Base-by-base conservation (phyloP, 768 basidiomycete genomes). In the Naematelia aurantialba region DNA sequence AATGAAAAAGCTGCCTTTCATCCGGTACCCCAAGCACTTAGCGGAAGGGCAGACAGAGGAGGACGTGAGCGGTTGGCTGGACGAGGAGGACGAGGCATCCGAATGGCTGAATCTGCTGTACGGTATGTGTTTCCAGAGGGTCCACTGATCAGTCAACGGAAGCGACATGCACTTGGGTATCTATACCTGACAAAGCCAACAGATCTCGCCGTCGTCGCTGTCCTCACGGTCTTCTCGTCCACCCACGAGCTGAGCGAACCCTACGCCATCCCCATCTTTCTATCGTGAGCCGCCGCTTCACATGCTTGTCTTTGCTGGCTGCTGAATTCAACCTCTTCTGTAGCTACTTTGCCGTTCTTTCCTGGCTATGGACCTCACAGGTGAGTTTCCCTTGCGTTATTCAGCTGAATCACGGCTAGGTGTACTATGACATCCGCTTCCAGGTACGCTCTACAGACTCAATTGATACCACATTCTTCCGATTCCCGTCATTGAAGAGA, bases 141-240 rank as follows among this genome's bases (percentile, higher is more conserved):
- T 30, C 44, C 42, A 19, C 42, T 44, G 42, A 12, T 44, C 42
- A n/a, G n/a, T n/a, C n/a, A n/a, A n/a, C n/a, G n/a, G n/a, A n/a
- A n/a, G n/a, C n/a, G n/a, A n/a, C n/a, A n/a, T n/a, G n/a, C n/a
- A n/a, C n/a, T n/a, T n/a, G n/a, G n/a, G n/a, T n/a, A n/a, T n/a
- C n/a, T n/a, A 39, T 8, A 39, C 8, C 34, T 39, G 34, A 39
- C 34, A 17, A 39, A 8, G 34, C 19, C 8, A 8, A 21, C 29
- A 72, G 70, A 72, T 54, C 56, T 72, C 13, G 68, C 63, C 0
- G 68, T 72, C 13, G 70, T 72, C 44, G 70, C 70, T 21, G 70
- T 72, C 39, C 52, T 72, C 26, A 63, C 63, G 0, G 56, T 67
- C 12, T 69, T 72, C 52, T 63, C 66, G 2, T 52, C 44, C 21